A percentile compares a stretch with the other conserved stretches of the same genome.
These are phyloP conservation scores for Termitomyces sp. DNA, from an alignment of 768 basidiomycete genomes.

Conservation along the genomic window DNA sequence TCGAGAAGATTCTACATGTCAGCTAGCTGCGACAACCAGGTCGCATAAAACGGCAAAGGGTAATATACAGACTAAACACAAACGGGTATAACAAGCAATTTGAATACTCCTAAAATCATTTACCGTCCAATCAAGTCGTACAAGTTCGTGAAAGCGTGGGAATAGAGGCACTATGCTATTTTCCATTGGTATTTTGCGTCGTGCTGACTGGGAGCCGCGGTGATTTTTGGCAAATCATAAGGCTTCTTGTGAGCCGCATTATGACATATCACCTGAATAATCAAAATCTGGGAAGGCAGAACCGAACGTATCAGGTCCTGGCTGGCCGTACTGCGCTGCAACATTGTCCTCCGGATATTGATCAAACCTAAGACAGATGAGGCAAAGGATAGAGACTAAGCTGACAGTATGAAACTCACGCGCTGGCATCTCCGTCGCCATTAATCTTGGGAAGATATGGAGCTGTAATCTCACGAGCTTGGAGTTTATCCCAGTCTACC, in stretches of 20 bases:
- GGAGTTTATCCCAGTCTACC: slow-evolving; percentile 85
- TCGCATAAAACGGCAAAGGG: slow-evolving; percentile 4
- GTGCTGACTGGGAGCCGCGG: not conserved
- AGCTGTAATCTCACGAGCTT: slow-evolving; percentile 82
- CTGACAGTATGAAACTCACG: slow-evolving; percentile 46
- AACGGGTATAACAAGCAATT: slow-evolving; percentile 1
- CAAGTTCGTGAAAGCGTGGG: not conserved
- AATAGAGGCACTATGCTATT: not conserved
- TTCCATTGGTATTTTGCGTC: not conserved
- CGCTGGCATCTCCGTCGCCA: slow-evolving; percentile 94
- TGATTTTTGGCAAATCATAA: not conserved
- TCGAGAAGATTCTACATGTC: not conserved
- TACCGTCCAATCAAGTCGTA: not conserved
- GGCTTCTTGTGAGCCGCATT: not conserved
- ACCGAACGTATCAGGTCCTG: slow-evolving; percentile 58
- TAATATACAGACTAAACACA: slow-evolving; percentile 6
- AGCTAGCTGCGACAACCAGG: slow-evolving; percentile 5
- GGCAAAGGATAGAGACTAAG: slow-evolving; percentile 4
- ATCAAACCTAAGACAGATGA: slow-evolving; percentile 55
- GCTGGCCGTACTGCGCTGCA: slow-evolving; percentile 51
- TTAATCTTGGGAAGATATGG: slow-evolving; percentile 91
- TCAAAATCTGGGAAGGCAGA: slow-evolving; percentile 75
- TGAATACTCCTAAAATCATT: not conserved
- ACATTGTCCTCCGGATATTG: slow-evolving; percentile 73
- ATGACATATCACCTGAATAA: slow-evolving; percentile 38